phyloP scores from a whole-genome alignment of 1,284 basidiomycete genomes.

The Ustilago loliicola region DNA sequence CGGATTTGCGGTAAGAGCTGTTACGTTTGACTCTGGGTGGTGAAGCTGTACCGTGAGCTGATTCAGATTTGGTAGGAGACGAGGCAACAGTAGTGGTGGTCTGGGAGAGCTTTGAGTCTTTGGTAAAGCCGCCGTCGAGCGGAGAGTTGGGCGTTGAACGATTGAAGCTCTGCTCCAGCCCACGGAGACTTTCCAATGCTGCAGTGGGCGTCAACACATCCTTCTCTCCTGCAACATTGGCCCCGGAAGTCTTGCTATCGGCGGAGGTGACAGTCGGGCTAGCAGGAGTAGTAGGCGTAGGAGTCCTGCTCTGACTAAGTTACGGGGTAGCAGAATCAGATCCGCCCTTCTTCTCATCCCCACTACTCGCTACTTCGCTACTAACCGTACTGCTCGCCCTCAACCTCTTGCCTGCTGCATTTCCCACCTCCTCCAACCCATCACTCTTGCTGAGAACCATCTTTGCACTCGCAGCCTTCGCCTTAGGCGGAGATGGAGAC shows the following conservation, averaged over 20 bases:
- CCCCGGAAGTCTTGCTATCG: background rate
- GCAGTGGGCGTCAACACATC: slow-evolving; percentile 12
- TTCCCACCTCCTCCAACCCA: background rate
- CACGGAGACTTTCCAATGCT: slow-evolving; percentile 34
- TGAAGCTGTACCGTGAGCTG: background rate
- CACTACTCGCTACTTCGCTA: background rate
- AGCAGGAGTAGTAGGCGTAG: slow-evolving; percentile 21
- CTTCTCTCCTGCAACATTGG: background rate
- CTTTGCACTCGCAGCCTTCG: slow-evolving; percentile 6
- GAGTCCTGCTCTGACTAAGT: slow-evolving; percentile 25
- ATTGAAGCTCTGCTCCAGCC: slow-evolving; percentile 24
- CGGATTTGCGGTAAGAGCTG: slow-evolving; percentile 41
- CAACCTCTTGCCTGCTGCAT: background rate
- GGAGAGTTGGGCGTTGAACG: slow-evolving; percentile 9
- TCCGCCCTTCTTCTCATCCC: background rate
- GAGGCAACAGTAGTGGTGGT: slow-evolving; percentile 13
- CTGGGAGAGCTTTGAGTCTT: slow-evolving; percentile 18
- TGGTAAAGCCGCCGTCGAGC: slow-evolving; percentile 6
- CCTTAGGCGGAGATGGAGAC: background rate
- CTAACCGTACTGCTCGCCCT: background rate
- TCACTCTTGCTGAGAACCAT: background rate
- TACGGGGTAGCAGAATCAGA: slow-evolving; percentile 24
- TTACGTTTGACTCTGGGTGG: slow-evolving; percentile 12
- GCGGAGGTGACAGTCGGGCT: slow-evolving; percentile 9
- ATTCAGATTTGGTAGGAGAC: background rate